Evolutionary conservation across 2,329 filamentous ascomycete species (phyloP), one percentile per base, ranked within the genome.

Genomic region (Aspergillus sp.): DNA sequence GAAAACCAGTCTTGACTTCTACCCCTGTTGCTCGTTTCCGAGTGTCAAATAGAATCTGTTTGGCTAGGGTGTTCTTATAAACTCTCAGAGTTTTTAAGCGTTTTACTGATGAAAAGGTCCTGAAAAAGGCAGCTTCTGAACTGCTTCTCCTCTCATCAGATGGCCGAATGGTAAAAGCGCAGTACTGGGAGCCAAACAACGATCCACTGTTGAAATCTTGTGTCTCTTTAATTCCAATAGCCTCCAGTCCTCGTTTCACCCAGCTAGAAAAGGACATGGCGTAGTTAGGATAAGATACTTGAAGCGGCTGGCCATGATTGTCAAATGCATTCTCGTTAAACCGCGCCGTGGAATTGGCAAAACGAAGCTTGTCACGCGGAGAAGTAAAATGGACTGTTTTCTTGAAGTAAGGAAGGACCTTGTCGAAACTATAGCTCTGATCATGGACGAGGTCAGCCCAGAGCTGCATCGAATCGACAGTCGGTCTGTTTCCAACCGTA

Each of bases 31-130:
- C 70, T 19, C 60, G 61, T 6, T 58, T 65, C 19, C 66, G 60
- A 37, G 76, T 62, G 42, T 80, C 71, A 49, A 82, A 79, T 0
- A 75, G 27, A 1, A 81, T 69, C 33, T 59, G 68, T 44, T 70
- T 69, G 1, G 69, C 76, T 27, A 70, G 53, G 0, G 73, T 75
- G 3, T 61, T 48, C 0, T 61, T 63, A 40, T 72, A 77, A 2
- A 79, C 49, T 5, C 60, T 68, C n/a, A 77, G 56, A 7, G 64
- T 58, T 11, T 29, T 29, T 31, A 52, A 29, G 5, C 32, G 33
- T 39, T n/a, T 11, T 13, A 34, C 9, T 13, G 47, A 43, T 2
- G 2, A 41, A 35, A 12, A 26, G 9, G 13, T 10, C 9, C 47
- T 42, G 4, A 72, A 43, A 41, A 68, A 75, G 0, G 65, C 62